A percentile compares a stretch with the other conserved stretches of the same genome.
These are phyloP conservation scores for Intubia oerlemansii DNA, from an alignment of 2,329 filamentous ascomycete genomes.

Conservation along the genomic window DNA sequence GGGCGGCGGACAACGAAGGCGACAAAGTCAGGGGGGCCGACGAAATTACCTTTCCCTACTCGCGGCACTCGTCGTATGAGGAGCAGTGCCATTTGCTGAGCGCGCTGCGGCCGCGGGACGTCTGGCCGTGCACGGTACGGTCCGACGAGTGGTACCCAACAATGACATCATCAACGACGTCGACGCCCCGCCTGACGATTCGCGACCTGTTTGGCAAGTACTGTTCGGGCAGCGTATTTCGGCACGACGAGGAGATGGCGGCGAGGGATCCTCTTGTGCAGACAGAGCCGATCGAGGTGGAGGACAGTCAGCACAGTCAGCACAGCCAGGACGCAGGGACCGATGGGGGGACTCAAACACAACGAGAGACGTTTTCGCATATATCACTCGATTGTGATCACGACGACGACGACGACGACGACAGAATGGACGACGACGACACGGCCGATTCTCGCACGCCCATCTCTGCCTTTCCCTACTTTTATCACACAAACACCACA, in stretches of 20 bases:
- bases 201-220: slow-evolving; percentile 46
- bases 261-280: neutral
- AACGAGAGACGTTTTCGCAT: neutral
- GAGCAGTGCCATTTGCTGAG: slow-evolving; percentile 55
- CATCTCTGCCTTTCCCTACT: neutral
- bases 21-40: neutral
- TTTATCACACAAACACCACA: neutral
- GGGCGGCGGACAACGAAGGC: too few species aligned
- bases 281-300: neutral
- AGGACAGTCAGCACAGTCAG: neutral
- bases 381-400: too few species aligned
- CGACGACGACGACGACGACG: too few species aligned
- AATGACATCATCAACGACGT: too few species aligned
- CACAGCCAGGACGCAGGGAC: too few species aligned
- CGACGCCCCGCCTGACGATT: too few species aligned
- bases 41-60: slow-evolving; percentile 55
- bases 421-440: too few species aligned
- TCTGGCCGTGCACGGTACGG: slow-evolving; percentile 67
- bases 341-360: neutral
- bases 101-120: slow-evolving; percentile 48
- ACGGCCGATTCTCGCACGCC: too few species aligned
- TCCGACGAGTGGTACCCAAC: slow-evolving; percentile 40
- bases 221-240: slow-evolving; percentile 39
- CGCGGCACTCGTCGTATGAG: slow-evolving; percentile 67
- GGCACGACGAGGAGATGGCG: slow-evolving; percentile 29